phyloP scores from a whole-genome alignment of 805 yeast genomes.

The Danielozyma ontarioensis region DNA sequence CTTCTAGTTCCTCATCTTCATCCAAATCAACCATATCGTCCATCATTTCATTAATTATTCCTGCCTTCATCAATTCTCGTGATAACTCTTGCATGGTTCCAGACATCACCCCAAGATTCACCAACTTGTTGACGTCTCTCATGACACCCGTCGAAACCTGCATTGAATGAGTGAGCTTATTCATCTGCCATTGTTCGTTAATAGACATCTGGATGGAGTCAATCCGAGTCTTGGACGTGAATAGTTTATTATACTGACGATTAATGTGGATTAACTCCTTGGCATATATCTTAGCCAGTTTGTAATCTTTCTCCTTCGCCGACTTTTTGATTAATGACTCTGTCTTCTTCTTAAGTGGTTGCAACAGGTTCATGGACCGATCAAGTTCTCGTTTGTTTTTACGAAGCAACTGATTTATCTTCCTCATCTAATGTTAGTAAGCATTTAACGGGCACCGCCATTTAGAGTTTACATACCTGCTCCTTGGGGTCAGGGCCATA shows the following conservation, averaged over 20 bases:
- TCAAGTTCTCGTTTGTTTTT: conserved; percentile 84
- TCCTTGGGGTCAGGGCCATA: conserved; percentile 98
- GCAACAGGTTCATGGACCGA: conserved; percentile 61
- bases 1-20: conserved; percentile 56
- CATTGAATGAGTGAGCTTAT: conserved; percentile 77
- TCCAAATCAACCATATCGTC: conserved; percentile 77
- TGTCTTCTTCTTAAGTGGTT: conserved; percentile 64
- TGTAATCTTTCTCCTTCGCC: conserved; percentile 71
- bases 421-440: conserved; percentile 44
- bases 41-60: conserved; percentile 91
- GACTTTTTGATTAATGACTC: conserved; percentile 68
- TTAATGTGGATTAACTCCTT: conserved; percentile 70
- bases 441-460: not conserved
- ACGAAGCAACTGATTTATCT: conserved; percentile 73
- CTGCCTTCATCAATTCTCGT: conserved; percentile 79
- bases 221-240: conserved; percentile 77
- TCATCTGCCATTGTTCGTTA: conserved; percentile 85
- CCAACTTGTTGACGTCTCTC: conserved; percentile 81
- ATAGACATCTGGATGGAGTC: conserved; percentile 85
- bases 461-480: conserved; percentile 43
- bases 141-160: conserved; percentile 72
- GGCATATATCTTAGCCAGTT: conserved; percentile 75
- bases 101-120: conserved; percentile 72
- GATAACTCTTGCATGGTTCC: conserved; percentile 82
- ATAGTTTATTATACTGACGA: conserved; percentile 68